Base-by-base conservation (phyloP, 148 eudicot species). In the Polygonum aviculare region DNA sequence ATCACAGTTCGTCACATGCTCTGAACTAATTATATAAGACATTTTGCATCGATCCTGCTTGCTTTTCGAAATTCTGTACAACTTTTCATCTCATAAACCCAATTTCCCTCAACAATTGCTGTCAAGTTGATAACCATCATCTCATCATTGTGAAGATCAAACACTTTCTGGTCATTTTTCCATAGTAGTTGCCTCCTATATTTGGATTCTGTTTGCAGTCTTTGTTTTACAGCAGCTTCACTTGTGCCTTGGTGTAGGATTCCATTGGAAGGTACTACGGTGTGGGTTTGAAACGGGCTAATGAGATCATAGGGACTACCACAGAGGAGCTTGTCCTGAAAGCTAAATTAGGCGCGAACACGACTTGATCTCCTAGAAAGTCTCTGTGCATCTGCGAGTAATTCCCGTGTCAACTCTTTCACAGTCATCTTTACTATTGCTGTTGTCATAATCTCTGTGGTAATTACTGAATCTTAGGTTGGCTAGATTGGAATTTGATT, bases 261-360 rank as follows among this genome's bases (percentile, higher is more conserved):
- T 21, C 86, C 40, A 87, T 85, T 77, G 89, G 90, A 80, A 78
- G 93, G 82, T 87, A 82, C 71, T 81, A 78, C 19, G 86, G 87
- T 47, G 87, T 84, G 11, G 82, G 81, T 26, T 78, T 89, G 15
- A 89, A 83, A 83, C 88, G 90, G 3, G 93, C 89, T 35, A 89
- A 89, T 72, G 93, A 89, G 83, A 86, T 87, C 62, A 89, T 89
- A 47, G 90, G 93, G 51, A 89, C 85, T 63, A 87, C 93, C 22
- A 89, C 93, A 2, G 89, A 87, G 80, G 93, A 86, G 81, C 82
- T 86, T 57, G 89, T 89, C 65, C 57, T 87, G 0, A 84, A 84
- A 77, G 93, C 90, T 38, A 82, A 63, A 80, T 84, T 81, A 76
- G 76, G 69, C 47, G 72, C 47, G n/a, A 76, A 44, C 35, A 10